phyloP scores from a whole-genome alignment of 2,329 filamentous ascomycete genomes.

The Fusarium protoensiforme region DNA sequence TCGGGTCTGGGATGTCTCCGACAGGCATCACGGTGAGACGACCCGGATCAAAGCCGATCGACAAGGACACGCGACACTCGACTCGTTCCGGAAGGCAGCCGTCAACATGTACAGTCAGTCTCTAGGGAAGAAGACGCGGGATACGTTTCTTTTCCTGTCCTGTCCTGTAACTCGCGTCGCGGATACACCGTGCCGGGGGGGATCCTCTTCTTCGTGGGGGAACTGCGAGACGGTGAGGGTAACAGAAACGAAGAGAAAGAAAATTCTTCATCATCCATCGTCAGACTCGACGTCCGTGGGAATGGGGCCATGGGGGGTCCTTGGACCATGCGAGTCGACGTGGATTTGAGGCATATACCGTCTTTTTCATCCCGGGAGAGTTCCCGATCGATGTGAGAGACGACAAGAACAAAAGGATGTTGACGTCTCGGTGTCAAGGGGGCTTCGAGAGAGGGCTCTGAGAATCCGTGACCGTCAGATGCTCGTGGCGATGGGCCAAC shows the following conservation, averaged over 20 bases:
- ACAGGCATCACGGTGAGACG: slow-evolving; percentile 1
- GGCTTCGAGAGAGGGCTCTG: background rate
- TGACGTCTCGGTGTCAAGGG: background rate
- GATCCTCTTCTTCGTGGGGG: slow-evolving; percentile 27
- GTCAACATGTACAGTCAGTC: background rate
- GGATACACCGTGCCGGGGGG: slow-evolving; percentile 11
- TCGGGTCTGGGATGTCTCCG: slow-evolving; percentile 6
- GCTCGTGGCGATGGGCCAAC: background rate
- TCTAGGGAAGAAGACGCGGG: slow-evolving; percentile 16
- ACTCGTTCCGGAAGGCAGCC: slow-evolving; percentile 9
- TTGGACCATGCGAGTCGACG: slow-evolving; percentile 11
- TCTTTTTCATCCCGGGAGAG: background rate
- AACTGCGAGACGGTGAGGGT: background rate
- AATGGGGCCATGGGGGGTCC: slow-evolving; percentile 28
- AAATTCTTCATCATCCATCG: slow-evolving; percentile 19
- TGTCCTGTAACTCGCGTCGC: slow-evolving; percentile 1
- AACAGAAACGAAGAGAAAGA: background rate
- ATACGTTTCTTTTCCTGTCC: background rate
- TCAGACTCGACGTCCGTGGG: slow-evolving; percentile 20
- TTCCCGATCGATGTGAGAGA: background rate
- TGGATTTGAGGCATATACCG: slow-evolving; percentile 33
- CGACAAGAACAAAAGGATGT: slow-evolving; percentile 8
- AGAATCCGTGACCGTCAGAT: background rate
- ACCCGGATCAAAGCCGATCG: slow-evolving; percentile 12
- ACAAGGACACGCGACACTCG: slow-evolving; percentile 5